phyloP scores from a whole-genome alignment of 2,329 filamentous ascomycete species.

The Paraphaeosphaeria minitans region DNA sequence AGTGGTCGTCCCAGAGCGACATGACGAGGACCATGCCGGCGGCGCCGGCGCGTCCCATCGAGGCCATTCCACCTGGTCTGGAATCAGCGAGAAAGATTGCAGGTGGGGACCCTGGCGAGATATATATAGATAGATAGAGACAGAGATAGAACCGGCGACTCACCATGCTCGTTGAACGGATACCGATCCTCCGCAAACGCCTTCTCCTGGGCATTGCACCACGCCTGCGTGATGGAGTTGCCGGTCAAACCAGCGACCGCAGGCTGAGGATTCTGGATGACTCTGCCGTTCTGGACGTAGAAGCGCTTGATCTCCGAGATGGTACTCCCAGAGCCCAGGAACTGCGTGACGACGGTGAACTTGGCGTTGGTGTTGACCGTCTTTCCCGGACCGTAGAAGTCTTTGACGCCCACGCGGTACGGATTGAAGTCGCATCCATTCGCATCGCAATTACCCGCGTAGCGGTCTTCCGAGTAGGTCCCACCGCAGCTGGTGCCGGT shows the following conservation, averaged over 20 bases:
- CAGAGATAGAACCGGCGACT: background rate
- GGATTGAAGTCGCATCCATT: constrained; percentile 58
- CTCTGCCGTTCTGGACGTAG: constrained; percentile 54
- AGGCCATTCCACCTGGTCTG: background rate
- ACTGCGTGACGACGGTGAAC: constrained; percentile 55
- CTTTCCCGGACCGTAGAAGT: constrained; percentile 63
- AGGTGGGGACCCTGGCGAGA: background rate
- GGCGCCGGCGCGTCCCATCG: constrained; percentile 25
- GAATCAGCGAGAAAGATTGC: background rate
- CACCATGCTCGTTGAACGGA: constrained; percentile 58
- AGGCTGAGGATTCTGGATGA: constrained; percentile 51
- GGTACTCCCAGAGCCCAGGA: constrained; percentile 46
- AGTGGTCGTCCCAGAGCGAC: constrained; percentile 65
- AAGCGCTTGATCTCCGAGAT: constrained; percentile 50
- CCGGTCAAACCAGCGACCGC: constrained; percentile 55
- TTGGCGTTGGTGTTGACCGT: constrained; percentile 42
- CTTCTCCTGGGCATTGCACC: constrained; percentile 60
- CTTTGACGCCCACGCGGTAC: constrained; percentile 64
- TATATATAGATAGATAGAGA: too few species aligned
- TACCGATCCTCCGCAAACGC: constrained; percentile 61
- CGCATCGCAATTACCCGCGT: constrained; percentile 65
- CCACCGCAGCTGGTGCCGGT: constrained; percentile 49
- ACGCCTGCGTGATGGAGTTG: constrained; percentile 58
- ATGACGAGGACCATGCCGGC: constrained; percentile 66
- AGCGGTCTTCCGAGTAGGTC: constrained; percentile 57